Percentiles rank a stretch among this genome's conserved stretches.
phyloP scores from a whole-genome alignment of 371 early-diverging fungal species.

The Saksenaea vasiformis region DNA sequence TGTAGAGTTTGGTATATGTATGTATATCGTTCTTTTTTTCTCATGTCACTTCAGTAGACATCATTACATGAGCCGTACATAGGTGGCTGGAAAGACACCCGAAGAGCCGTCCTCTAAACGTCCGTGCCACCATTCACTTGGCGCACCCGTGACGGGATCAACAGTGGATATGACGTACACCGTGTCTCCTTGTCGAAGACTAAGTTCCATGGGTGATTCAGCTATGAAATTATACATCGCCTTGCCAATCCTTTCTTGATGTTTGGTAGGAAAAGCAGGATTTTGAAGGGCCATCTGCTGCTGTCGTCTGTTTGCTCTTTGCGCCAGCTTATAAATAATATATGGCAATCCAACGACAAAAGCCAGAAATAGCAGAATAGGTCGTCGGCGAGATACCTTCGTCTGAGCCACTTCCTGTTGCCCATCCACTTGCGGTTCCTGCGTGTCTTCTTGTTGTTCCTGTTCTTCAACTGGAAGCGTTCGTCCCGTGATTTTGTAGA shows the following conservation, averaged over 20 bases:
- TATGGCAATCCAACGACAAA: conserved; percentile 90
- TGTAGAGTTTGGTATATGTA: background rate
- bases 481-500: conserved; percentile 66
- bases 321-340: conserved; percentile 81
- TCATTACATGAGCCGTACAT: conserved; percentile 48
- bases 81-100: conserved; percentile 92
- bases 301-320: conserved; percentile 43
- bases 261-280: background rate
- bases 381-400: conserved; percentile 40
- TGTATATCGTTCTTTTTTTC: background rate
- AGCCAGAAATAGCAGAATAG: conserved; percentile 78
- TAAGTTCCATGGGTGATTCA: conserved; percentile 76
- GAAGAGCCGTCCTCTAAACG: conserved; percentile 77
- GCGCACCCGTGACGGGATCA: conserved; percentile 71
- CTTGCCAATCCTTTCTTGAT: conserved; percentile 64
- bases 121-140: conserved; percentile 93
- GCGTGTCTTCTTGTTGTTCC: conserved; percentile 52
- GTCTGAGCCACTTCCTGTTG: conserved; percentile 51
- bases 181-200: conserved; percentile 82
- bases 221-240: conserved; percentile 86
- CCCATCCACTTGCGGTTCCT: conserved; percentile 46
- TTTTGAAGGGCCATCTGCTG: conserved; percentile 45
- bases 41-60: background rate
- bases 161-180: conserved; percentile 80
- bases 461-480: conserved; percentile 60